phyloP scores from a whole-genome alignment of 2,329 filamentous ascomycete genomes.

The Teratosphaeria epicoccoides region DNA sequence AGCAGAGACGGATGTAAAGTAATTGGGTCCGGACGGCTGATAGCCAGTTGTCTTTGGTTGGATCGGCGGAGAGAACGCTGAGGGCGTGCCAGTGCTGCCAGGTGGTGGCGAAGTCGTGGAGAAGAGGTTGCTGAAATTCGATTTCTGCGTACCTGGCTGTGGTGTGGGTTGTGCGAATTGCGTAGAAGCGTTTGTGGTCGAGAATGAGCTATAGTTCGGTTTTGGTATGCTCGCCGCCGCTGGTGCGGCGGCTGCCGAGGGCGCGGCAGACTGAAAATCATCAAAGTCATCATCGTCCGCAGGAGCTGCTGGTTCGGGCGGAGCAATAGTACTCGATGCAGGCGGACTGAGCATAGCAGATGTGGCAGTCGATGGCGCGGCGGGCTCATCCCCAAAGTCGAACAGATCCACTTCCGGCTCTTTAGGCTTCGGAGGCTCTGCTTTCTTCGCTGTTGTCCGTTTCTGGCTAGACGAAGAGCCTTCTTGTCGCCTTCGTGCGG shows the following conservation, averaged over 20 bases:
- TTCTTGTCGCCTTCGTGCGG: constrained; percentile 43
- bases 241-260: constrained; percentile 40
- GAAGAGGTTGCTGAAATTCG: constrained; percentile 64
- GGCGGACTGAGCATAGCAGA: constrained; percentile 2
- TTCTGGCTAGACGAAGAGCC: constrained; percentile 23
- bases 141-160: constrained; percentile 69
- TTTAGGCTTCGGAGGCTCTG: constrained; percentile 65
- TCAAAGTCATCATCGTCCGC: constrained; percentile 90
- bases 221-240: constrained; percentile 26
- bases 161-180: constrained; percentile 77
- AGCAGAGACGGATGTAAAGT: constrained; percentile 70
- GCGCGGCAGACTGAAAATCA: constrained; percentile 84
- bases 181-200: constrained; percentile 44
- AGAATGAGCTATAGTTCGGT: constrained; percentile 31
- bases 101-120: constrained; percentile 69
- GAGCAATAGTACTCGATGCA: constrained; percentile 15
- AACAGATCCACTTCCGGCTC: constrained; percentile 88
- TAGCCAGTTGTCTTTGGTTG: constrained; percentile 52
- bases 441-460: constrained; percentile 45
- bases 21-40: constrained; percentile 77
- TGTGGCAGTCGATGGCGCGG: constrained; percentile 38
- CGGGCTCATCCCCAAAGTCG: constrained; percentile 71
- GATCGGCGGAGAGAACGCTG: constrained; percentile 29
- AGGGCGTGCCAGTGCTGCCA: constrained; percentile 38
- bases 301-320: constrained; percentile 20